Conservation (phyloP, 352 stramenopile species). For the Pythium dissimile region DNA sequence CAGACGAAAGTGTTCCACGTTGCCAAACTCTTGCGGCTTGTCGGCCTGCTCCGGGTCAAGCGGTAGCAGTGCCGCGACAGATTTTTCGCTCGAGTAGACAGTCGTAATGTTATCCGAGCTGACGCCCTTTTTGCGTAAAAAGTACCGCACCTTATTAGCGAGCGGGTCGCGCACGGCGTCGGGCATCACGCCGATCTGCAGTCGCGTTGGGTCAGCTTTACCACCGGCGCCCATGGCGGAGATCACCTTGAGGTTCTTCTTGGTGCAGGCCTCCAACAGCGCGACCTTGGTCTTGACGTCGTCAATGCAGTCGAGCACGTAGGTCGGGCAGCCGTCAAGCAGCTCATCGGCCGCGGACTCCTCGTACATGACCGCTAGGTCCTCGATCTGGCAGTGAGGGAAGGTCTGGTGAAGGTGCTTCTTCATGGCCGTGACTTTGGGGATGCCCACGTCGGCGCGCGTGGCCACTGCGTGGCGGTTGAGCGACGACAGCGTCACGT, state of each 20-base stretch:
- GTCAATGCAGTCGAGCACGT: conserved; percentile 98
- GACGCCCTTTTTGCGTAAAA: conserved; percentile 85
- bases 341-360: conserved; percentile 71
- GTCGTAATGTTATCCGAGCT: conserved; percentile 70
- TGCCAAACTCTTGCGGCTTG: conserved; percentile 92
- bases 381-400: conserved; percentile 86
- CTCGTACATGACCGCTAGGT: conserved; percentile 90
- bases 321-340: conserved; percentile 86
- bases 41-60: conserved; percentile 90
- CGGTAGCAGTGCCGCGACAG: conserved; percentile 94
- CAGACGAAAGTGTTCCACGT: conserved; percentile 95
- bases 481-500: conserved; percentile 97
- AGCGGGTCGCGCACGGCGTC: conserved; percentile 94
- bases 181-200: conserved; percentile 96
- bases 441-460: conserved; percentile 93
- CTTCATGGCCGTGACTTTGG: conserved; percentile 91
- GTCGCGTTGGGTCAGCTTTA: conserved; percentile 95
- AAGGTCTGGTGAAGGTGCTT: conserved; percentile 72
- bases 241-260: conserved; percentile 77
- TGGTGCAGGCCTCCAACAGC: conserved; percentile 89
- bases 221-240: conserved; percentile 91
- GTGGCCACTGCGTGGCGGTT: conserved; percentile 98
- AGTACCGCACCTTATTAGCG: conserved; percentile 94
- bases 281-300: conserved; percentile 97
- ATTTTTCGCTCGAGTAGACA: conserved; percentile 95